Conservation (phyloP, 768 basidiomycete species). For the Panaeolus cyanescens region DNA sequence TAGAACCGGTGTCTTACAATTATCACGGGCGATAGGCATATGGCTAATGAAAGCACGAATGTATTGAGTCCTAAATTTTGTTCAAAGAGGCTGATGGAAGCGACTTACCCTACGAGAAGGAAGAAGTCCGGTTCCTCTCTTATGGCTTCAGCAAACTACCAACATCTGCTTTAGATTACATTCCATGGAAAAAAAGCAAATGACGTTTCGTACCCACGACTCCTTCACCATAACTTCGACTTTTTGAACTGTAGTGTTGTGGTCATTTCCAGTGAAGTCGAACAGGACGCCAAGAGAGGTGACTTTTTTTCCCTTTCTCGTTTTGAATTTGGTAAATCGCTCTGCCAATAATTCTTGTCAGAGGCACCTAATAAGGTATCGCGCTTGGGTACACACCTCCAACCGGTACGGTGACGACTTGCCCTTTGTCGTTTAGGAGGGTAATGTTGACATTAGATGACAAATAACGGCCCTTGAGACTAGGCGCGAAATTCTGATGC, state of each 20-base stretch:
- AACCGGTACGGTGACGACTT: slow-evolving; percentile 36
- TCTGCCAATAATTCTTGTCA: slow-evolving; percentile 29
- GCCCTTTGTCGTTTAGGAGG: slow-evolving; percentile 42
- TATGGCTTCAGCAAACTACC: slow-evolving; percentile 77
- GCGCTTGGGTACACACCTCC: slow-evolving; percentile 30
- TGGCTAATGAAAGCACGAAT: slow-evolving; percentile 48
- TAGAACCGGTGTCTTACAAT: slow-evolving; percentile 47
- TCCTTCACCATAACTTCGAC: slow-evolving; percentile 81
- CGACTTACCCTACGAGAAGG: slow-evolving; percentile 61
- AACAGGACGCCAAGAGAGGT: slow-evolving; percentile 82
- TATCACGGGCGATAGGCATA: slow-evolving; percentile 76
- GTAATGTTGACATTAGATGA: slow-evolving; percentile 90
- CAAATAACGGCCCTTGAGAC: slow-evolving; percentile 72
- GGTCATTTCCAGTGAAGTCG: slow-evolving; percentile 72
- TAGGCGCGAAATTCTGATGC: slow-evolving; percentile 66
- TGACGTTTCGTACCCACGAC: slow-evolving; percentile 53
- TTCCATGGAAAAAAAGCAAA: neutral
- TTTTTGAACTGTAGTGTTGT: slow-evolving; percentile 73
- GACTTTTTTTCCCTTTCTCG: slow-evolving; percentile 72
- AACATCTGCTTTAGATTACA: neutral
- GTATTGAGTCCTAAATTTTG: neutral
- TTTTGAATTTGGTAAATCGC: slow-evolving; percentile 73
- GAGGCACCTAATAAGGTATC: too few relatives aligned
- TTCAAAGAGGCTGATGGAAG: neutral
- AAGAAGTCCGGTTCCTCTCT: slow-evolving; percentile 83